Conservation (phyloP, 2,329 filamentous ascomycete species). For the Colletotrichum gloeosporioides region DNA sequence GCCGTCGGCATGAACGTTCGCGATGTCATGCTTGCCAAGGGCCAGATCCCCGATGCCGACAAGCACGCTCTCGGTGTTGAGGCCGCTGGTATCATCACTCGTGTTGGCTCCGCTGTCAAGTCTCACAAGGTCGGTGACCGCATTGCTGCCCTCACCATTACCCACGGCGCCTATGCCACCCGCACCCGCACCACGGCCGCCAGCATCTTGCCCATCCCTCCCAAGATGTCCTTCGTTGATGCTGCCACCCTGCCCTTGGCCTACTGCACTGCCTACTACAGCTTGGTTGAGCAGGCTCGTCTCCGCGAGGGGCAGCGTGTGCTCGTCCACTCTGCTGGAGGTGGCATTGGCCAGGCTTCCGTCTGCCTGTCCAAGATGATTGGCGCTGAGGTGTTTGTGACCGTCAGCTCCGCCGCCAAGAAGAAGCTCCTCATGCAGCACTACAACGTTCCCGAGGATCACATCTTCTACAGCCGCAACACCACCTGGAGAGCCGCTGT, state of each 20-base stretch:
- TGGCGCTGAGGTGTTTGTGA: constrained; percentile 37
- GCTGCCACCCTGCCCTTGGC: constrained; percentile 36
- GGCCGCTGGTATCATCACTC: constrained; percentile 36
- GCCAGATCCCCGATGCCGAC: constrained; percentile 37
- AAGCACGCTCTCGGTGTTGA: constrained; percentile 32
- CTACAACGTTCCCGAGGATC: constrained; percentile 30
- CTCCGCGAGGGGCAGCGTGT: constrained; percentile 33
- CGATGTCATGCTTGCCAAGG: constrained; percentile 50
- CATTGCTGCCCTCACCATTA: constrained; percentile 25
- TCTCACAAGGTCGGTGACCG: constrained; percentile 35
- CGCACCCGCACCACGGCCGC: constrained; percentile 24
- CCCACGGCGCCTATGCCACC: constrained; percentile 25
- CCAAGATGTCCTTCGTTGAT: constrained; percentile 39
- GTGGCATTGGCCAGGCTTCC: constrained; percentile 41
- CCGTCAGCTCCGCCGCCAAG: constrained; percentile 34
- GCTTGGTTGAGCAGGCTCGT: constrained; percentile 35
- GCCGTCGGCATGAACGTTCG: constrained; percentile 51
- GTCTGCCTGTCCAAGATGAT: constrained; percentile 35
- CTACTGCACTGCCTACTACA: constrained; percentile 39
- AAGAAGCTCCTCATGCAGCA: constrained; percentile 31
- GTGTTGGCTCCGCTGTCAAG: constrained; percentile 32
- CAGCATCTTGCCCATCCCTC: constrained; percentile 40
- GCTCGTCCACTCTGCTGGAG: constrained; percentile 41
- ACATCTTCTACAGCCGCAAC: constrained; percentile 33
- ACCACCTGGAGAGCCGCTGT: constrained; percentile 34